Percentiles rank a stretch among this genome's conserved stretches.
phyloP scores from a whole-genome alignment of 768 basidiomycete genomes.

The Pholiota molesta region DNA sequence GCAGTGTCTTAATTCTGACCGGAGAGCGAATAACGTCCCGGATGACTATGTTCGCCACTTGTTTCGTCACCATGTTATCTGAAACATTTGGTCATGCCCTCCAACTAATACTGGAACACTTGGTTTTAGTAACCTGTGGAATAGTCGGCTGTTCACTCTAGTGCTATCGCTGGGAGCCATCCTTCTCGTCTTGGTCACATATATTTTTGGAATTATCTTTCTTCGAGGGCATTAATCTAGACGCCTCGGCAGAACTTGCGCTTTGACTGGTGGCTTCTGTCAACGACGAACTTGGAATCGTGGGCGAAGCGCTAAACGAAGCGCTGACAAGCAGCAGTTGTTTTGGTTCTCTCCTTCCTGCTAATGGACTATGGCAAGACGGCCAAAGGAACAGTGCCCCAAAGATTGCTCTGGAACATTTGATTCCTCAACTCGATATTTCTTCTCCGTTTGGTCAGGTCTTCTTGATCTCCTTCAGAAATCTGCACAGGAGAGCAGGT shows the following conservation, averaged over 20 bases:
- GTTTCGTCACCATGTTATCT: not conserved
- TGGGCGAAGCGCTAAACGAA: not conserved
- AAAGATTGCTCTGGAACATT: no score
- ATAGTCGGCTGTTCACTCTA: not conserved
- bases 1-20: not conserved
- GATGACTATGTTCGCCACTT: not conserved
- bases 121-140: not conserved
- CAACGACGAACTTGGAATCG: not conserved
- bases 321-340: no score
- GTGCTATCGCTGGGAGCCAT: not conserved
- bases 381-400: no score
- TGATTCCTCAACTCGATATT: no score
- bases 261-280: not conserved
- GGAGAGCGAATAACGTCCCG: not conserved
- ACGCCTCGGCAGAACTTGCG: not conserved
- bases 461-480: not conserved
- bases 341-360: no score
- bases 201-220: no score
- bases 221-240: no score
- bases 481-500: not conserved
- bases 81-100: not conserved
- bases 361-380: no score
- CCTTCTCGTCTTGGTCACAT: no score
- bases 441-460: not conserved
- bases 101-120: no score